phyloP scores from a whole-genome alignment of 2,329 filamentous ascomycete genomes.

The Penicillium freii region DNA sequence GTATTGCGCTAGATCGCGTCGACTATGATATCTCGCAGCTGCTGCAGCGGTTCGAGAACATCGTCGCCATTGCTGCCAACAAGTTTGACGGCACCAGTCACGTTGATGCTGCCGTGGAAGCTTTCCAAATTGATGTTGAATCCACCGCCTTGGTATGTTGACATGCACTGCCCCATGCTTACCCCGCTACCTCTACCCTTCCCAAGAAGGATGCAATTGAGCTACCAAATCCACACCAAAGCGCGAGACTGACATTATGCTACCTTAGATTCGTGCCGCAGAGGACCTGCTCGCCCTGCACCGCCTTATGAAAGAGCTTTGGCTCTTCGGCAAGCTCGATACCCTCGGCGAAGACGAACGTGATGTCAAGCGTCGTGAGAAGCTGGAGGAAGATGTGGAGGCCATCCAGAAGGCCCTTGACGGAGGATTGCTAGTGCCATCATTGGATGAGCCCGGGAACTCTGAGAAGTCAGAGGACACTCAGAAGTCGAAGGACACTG shows the following conservation, averaged over 20 bases:
- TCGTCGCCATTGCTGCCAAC: slow-evolving; percentile 53
- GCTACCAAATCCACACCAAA: neutral
- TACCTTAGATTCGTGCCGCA: slow-evolving; percentile 54
- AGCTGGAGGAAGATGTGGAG: slow-evolving; percentile 48
- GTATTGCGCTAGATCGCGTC: slow-evolving; percentile 40
- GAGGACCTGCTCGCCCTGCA: slow-evolving; percentile 63
- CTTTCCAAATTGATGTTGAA: slow-evolving; percentile 59
- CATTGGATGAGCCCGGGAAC: neutral
- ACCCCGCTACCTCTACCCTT: no score
- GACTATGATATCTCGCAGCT: slow-evolving; percentile 46
- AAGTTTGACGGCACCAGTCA: slow-evolving; percentile 46
- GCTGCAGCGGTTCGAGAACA: slow-evolving; percentile 55
- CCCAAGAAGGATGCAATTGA: neutral
- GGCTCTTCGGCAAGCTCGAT: slow-evolving; percentile 64
- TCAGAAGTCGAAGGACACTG: neutral
- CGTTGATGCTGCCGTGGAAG: slow-evolving; percentile 56
- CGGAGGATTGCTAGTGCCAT: slow-evolving; percentile 26
- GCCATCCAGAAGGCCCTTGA: slow-evolving; percentile 49
- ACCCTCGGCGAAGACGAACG: slow-evolving; percentile 50
- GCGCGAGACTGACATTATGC: neutral
- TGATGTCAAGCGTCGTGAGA: slow-evolving; percentile 42
- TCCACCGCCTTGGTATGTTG: slow-evolving; percentile 55
- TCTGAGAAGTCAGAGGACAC: neutral
- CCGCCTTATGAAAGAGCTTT: slow-evolving; percentile 63
- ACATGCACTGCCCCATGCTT: neutral